phyloP scores from a whole-genome alignment of 345 rosid species.

The Camelina neglecta region DNA sequence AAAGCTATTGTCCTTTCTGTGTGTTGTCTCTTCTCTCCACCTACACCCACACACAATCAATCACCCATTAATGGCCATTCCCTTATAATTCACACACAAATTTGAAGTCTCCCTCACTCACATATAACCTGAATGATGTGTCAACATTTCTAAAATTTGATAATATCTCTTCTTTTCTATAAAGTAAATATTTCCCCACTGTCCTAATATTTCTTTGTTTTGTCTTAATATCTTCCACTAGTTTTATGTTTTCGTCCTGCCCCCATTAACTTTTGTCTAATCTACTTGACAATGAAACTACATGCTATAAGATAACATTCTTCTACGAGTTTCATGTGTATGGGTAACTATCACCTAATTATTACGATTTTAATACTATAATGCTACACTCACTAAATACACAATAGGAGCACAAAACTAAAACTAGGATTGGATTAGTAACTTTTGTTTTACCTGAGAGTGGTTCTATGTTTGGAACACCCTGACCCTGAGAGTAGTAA shows the following conservation, averaged over 20 bases:
- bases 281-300: slow-evolving; percentile 18
- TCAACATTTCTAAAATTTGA: slow-evolving; percentile 12
- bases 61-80: background rate
- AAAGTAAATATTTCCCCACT: slow-evolving; percentile 27
- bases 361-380: background rate
- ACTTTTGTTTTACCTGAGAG: slow-evolving; percentile 46
- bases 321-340: slow-evolving; percentile 22
- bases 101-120: background rate
- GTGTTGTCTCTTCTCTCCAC: slow-evolving; percentile 53
- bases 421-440: background rate
- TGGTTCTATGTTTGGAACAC: slow-evolving; percentile 59
- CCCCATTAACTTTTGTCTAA: slow-evolving; percentile 7
- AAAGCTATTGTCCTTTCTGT: slow-evolving; percentile 81
- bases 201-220: background rate
- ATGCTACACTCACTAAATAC: background rate
- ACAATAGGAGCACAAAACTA: background rate
- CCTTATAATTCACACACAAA: background rate
- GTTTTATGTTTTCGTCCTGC: background rate
- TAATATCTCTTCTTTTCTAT: background rate
- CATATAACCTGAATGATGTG: slow-evolving; percentile 18
- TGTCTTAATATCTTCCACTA: background rate
- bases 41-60: slow-evolving; percentile 33
- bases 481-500: slow-evolving; percentile 70
- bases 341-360: background rate
- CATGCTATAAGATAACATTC: slow-evolving; percentile 2